These are phyloP conservation scores for Citrullus mucosospermus DNA, from an alignment of 306 rosid species.

Conservation along the genomic window DNA sequence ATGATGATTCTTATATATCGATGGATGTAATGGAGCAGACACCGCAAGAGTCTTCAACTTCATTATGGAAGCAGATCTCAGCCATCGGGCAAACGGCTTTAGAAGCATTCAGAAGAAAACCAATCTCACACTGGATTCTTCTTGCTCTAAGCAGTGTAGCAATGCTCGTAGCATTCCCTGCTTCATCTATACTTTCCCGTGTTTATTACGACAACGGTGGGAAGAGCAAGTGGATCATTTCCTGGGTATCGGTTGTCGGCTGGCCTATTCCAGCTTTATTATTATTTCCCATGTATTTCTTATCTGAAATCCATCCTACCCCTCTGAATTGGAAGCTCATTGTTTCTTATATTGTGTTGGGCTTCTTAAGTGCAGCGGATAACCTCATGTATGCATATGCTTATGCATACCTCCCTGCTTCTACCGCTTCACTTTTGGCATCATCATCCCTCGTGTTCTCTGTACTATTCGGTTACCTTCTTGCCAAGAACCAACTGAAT, in stretches of 20 bases:
- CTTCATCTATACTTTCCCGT: constrained; percentile 79
- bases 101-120: constrained; percentile 49
- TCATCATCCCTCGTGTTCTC: constrained; percentile 79
- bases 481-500: constrained; percentile 61
- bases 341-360: constrained; percentile 44
- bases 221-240: constrained; percentile 84
- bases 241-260: constrained; percentile 89
- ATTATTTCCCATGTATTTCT: constrained; percentile 46
- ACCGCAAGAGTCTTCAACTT: constrained; percentile 19
- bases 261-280: constrained; percentile 76
- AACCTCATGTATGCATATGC: constrained; percentile 95
- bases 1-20: background rate
- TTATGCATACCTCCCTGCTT: constrained; percentile 92
- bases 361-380: constrained; percentile 77
- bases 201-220: constrained; percentile 70
- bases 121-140: constrained; percentile 68
- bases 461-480: constrained; percentile 60
- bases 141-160: constrained; percentile 51
- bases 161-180: constrained; percentile 89
- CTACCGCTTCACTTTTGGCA: constrained; percentile 76
- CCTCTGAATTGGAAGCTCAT: constrained; percentile 36
- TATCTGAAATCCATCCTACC: constrained; percentile 42
- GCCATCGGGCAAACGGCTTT: constrained; percentile 9
- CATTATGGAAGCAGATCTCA: constrained; percentile 32
- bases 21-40: constrained; percentile 36